Conservation (phyloP, 768 basidiomycete genomes). For the Tylopilus felleus region DNA sequence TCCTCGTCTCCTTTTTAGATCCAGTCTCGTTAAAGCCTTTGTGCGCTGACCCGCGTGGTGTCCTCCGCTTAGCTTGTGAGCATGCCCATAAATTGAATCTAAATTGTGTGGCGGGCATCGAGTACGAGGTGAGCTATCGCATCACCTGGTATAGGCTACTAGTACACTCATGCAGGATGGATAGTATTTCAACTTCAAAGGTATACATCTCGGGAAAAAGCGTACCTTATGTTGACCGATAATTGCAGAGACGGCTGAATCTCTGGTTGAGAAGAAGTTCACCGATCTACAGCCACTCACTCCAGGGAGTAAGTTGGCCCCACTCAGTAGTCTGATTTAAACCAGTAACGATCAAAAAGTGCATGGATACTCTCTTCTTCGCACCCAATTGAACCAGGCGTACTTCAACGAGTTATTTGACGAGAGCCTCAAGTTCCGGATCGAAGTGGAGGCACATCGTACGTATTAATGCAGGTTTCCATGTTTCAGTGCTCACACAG, state of each 20-base stretch:
- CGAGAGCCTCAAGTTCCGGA: conserved; percentile 62
- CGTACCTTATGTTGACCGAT: background rate
- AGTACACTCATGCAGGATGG: conserved; percentile 34
- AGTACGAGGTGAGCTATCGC: conserved; percentile 72
- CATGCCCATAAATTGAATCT: conserved; percentile 47
- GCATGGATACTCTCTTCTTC: conserved; percentile 94
- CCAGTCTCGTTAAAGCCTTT: conserved; percentile 79
- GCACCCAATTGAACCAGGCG: conserved; percentile 83
- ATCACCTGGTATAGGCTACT: background rate
- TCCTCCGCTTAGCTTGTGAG: conserved; percentile 58
- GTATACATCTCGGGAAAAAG: conserved; percentile 33
- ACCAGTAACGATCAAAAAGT: conserved; percentile 44
- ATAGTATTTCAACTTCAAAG: conserved; percentile 90
- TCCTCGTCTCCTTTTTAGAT: conserved; percentile 86
- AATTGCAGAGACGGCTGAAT: conserved; percentile 71
- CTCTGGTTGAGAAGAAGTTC: conserved; percentile 76
- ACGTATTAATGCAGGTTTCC: conserved; percentile 18
- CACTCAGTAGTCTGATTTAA: background rate
- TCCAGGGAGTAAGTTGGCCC: conserved; percentile 72
- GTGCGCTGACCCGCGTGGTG: conserved; percentile 82
- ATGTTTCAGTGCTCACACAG: conserved; percentile 1
- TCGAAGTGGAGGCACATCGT: conserved; percentile 89
- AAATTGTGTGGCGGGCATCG: conserved; percentile 79
- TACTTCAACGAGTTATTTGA: conserved; percentile 93
- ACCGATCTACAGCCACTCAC: conserved; percentile 74